Percentiles rank a stretch among this genome's conserved stretches.
phyloP scores from a whole-genome alignment of 2,329 filamentous ascomycete genomes.

The Nemania sp. region DNA sequence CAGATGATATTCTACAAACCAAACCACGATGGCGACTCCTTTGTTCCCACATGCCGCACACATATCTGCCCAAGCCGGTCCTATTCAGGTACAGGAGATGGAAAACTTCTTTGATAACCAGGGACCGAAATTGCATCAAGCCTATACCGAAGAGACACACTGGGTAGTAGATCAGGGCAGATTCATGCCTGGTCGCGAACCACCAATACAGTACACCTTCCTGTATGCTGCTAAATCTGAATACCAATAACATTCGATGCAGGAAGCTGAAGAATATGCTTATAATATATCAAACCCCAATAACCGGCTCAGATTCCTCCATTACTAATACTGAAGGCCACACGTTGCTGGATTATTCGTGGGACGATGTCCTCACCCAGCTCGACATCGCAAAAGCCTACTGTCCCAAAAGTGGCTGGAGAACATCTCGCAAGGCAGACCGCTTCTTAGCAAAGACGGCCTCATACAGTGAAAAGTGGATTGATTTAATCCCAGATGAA shows the following conservation, averaged over 20 bases:
- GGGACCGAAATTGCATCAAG: slow-evolving; percentile 5
- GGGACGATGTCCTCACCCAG: too few species aligned
- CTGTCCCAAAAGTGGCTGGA: not conserved
- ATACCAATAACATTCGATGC: too few species aligned
- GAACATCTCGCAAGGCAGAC: slow-evolving; percentile 10
- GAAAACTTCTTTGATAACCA: slow-evolving; percentile 15
- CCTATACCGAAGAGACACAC: slow-evolving; percentile 18
- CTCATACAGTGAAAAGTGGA: slow-evolving; percentile 17
- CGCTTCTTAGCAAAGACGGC: slow-evolving; percentile 23
- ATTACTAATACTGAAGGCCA: too few species aligned
- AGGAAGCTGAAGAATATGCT: slow-evolving; percentile 26
- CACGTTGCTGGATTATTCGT: too few species aligned
- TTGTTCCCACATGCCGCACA: too few species aligned
- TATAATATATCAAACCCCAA: slow-evolving; percentile 5
- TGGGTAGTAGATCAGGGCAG: slow-evolving; percentile 11
- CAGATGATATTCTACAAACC: too few species aligned
- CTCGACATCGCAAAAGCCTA: slow-evolving; percentile 1
- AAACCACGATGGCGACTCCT: too few species aligned
- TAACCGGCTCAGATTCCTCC: too few species aligned
- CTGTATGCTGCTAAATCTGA: too few species aligned
- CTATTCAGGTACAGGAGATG: slow-evolving; percentile 1
- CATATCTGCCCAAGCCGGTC: too few species aligned
- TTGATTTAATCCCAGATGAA: slow-evolving; percentile 24
- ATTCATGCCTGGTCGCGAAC: slow-evolving; percentile 12
- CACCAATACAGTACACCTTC: slow-evolving; percentile 11